These are phyloP conservation scores for Boletus barrowsii DNA, from an alignment of 768 basidiomycete species.

Conservation along the genomic window DNA sequence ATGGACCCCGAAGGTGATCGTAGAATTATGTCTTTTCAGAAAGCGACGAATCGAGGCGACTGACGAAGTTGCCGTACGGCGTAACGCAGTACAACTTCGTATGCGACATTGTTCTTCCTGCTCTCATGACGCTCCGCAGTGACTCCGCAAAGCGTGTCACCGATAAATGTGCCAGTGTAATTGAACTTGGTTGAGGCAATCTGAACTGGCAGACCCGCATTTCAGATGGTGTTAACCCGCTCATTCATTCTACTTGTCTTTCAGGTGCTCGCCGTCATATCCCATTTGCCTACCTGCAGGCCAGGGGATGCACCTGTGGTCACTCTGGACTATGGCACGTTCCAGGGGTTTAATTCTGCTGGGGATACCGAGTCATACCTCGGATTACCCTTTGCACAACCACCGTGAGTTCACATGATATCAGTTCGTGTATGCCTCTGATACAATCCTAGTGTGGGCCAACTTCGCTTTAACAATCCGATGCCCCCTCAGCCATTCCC, in stretches of 20 bases:
- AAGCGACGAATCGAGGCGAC: too few species aligned
- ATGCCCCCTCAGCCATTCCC: background rate
- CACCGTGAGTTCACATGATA: background rate
- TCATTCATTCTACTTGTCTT: background rate
- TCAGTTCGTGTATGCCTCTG: background rate
- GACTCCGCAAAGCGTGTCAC: background rate
- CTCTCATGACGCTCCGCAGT: too few species aligned
- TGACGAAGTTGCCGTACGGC: too few species aligned
- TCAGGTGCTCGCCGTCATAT: background rate
- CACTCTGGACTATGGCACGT: too few species aligned
- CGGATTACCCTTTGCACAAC: background rate
- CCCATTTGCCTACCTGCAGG: background rate
- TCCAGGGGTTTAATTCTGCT: slow-evolving; percentile 8
- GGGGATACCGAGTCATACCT: background rate
- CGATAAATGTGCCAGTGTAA: background rate
- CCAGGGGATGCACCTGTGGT: background rate
- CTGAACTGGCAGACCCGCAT: background rate
- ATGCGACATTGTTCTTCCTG: too few species aligned
- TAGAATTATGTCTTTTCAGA: too few species aligned
- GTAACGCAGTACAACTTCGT: too few species aligned
- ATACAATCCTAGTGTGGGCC: slow-evolving; percentile 3
- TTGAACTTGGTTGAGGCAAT: background rate
- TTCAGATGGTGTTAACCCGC: background rate
- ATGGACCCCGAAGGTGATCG: too few species aligned
- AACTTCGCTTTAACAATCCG: slow-evolving; percentile 20